phyloP scores from a whole-genome alignment of 352 stramenopile genomes.

The Phytophthora citrophthora region DNA sequence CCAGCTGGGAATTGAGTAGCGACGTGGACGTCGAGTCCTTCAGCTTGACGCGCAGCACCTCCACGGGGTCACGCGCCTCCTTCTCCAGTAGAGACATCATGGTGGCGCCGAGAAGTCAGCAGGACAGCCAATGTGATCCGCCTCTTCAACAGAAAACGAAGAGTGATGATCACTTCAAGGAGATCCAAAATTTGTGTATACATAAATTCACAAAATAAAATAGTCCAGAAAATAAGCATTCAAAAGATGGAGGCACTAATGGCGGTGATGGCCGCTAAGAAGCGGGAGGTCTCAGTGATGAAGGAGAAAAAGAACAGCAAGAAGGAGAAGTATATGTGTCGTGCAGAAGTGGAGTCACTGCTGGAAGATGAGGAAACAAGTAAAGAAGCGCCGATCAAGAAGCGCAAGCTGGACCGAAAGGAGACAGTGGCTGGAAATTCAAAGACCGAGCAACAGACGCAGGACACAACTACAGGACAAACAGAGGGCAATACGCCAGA shows the following conservation, averaged over 20 bases:
- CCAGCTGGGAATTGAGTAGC: constrained; percentile 83
- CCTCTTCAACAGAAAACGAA: constrained; percentile 13
- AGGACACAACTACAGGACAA: background rate
- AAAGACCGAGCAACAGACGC: constrained; percentile 4
- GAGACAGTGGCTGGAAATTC: background rate
- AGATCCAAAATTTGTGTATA: background rate
- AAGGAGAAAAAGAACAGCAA: constrained; percentile 52
- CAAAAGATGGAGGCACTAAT: constrained; percentile 70
- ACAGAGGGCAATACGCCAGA: constrained; percentile 3
- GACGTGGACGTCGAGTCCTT: constrained; percentile 85
- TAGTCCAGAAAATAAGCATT: constrained; percentile 3
- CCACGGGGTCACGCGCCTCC: constrained; percentile 80
- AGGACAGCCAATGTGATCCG: background rate
- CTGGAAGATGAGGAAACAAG: constrained; percentile 36
- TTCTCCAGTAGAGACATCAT: constrained; percentile 89
- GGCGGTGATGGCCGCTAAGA: constrained; percentile 83
- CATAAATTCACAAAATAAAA: constrained; percentile 4
- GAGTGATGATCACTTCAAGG: constrained; percentile 17
- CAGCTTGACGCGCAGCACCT: constrained; percentile 82
- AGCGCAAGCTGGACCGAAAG: constrained; percentile 44
- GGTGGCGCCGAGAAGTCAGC: background rate
- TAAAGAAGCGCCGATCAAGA: constrained; percentile 37
- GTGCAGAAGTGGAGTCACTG: constrained; percentile 74
- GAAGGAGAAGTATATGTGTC: constrained; percentile 84
- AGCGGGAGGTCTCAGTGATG: constrained; percentile 70